Evolutionary conservation across 2,329 filamentous ascomycete genomes (phyloP).

Genomic region (Penicillium sp.): DNA sequence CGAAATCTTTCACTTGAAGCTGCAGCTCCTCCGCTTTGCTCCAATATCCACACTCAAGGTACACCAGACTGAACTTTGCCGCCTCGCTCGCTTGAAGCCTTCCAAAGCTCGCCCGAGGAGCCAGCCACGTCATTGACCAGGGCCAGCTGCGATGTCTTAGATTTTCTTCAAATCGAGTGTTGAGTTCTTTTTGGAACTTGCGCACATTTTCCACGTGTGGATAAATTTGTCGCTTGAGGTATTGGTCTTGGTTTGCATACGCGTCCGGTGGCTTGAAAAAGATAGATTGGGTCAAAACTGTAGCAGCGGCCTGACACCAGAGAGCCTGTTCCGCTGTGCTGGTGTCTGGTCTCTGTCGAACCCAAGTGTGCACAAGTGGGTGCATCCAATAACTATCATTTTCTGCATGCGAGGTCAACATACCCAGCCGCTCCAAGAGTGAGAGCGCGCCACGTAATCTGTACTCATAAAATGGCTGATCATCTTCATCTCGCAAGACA

Average conservation of each 20-base stretch:
- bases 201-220: constrained; percentile 6
- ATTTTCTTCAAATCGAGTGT: neutral
- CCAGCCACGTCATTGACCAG: neutral
- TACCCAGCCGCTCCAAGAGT: neutral
- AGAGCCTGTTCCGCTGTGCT: constrained; percentile 11
- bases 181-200: neutral
- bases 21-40: constrained; percentile 5
- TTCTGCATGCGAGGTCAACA: constrained; percentile 20
- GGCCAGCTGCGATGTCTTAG: neutral
- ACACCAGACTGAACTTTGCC: constrained; percentile 11
- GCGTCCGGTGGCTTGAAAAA: constrained; percentile 10
- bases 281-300: constrained; percentile 14
- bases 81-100: constrained; percentile 3
- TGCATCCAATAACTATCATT: constrained; percentile 28
- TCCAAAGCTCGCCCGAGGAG: neutral
- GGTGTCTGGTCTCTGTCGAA: constrained; percentile 25
- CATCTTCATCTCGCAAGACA: neutral
- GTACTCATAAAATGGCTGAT: neutral
- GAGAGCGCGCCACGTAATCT: neutral
- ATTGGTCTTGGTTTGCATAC: neutral
- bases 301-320: constrained; percentile 13
- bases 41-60: constrained; percentile 9
- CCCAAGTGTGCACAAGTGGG: constrained; percentile 36
- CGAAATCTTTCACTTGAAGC: constrained; percentile 21
- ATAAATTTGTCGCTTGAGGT: neutral